Evolutionary conservation across 2,329 filamentous ascomycete species (phyloP).

Genomic region (Ophiocordyceps unilateralis): DNA sequence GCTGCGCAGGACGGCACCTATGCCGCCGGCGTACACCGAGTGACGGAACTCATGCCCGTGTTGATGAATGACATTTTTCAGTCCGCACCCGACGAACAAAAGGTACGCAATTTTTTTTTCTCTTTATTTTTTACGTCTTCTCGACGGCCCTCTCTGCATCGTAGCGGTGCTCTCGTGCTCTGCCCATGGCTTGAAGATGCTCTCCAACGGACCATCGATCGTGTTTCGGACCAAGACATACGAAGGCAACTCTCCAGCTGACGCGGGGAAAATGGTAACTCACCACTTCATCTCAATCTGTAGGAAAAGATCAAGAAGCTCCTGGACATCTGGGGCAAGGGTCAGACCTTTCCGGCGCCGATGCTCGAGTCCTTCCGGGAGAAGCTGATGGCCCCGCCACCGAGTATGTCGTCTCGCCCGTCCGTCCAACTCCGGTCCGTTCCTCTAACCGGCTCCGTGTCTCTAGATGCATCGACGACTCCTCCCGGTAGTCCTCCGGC

Average conservation of each 20-base stretch:
- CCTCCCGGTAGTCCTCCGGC: conserved; percentile 45
- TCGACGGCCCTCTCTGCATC: neutral
- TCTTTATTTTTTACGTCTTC: too few species aligned
- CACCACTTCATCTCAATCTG: conserved; percentile 17
- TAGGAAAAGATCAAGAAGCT: conserved; percentile 92
- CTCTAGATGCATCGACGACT: conserved; percentile 51
- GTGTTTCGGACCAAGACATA: too few species aligned
- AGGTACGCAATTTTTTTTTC: conserved; percentile 41
- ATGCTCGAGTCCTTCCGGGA: conserved; percentile 74
- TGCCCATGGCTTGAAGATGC: too few species aligned
- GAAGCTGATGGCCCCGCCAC: conserved; percentile 45
- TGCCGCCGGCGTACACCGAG: conserved; percentile 87
- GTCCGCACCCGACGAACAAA: conserved; percentile 81
- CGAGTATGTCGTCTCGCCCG: conserved; percentile 39
- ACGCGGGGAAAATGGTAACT: too few species aligned
- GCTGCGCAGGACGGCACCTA: conserved; percentile 80
- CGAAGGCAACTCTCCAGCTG: too few species aligned
- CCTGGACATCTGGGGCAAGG: conserved; percentile 95
- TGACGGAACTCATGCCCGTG: conserved; percentile 83
- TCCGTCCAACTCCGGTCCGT: neutral
- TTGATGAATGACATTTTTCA: conserved; percentile 93
- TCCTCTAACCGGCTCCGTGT: neutral
- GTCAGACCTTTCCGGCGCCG: conserved; percentile 67
- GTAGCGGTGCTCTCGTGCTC: conserved; percentile 2
- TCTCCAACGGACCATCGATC: too few species aligned